Percentiles rank a stretch among this genome's conserved stretches.
These are phyloP conservation scores for Fusarium dlaminii DNA, from an alignment of 2,329 filamentous ascomycete species.

Conservation along the genomic window DNA sequence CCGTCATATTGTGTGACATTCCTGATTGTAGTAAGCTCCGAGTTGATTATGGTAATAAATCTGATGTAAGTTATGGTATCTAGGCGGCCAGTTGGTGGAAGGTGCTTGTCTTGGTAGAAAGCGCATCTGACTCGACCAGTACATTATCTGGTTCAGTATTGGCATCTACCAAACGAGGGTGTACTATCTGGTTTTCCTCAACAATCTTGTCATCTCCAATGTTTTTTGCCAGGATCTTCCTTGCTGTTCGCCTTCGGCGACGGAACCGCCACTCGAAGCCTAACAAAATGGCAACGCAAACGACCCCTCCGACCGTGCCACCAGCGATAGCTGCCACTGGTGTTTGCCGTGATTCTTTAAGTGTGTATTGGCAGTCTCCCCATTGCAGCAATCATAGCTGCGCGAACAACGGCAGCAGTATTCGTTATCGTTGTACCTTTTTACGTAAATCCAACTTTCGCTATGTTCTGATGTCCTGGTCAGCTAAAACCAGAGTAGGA, in stretches of 20 bases:
- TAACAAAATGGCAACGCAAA: neutral
- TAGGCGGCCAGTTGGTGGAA: neutral
- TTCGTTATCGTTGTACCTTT: neutral
- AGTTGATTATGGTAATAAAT: too few species aligned
- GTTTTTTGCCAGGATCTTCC: too few species aligned
- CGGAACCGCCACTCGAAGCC: neutral
- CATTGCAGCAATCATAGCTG: neutral
- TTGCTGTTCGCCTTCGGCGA: neutral
- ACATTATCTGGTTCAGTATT: neutral
- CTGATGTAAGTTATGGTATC: neutral
- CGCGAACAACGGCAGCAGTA: neutral
- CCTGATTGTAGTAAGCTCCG: accelerated
- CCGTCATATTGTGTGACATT: too few species aligned
- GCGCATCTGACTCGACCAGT: neutral
- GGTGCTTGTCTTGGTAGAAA: neutral
- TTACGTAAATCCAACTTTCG: neutral
- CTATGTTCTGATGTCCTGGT: neutral
- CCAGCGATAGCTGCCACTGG: neutral
- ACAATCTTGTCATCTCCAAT: neutral
- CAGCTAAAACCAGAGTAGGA: neutral
- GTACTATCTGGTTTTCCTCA: neutral
- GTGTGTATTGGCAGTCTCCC: neutral
- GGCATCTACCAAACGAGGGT: neutral
- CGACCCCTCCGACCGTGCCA: neutral
- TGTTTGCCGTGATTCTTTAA: neutral